A percentile compares a stretch with the other conserved stretches of the same genome.
Evolutionary conservation across 805 yeast genomes (phyloP).

Genomic region (Brettanomyces nanus): DNA sequence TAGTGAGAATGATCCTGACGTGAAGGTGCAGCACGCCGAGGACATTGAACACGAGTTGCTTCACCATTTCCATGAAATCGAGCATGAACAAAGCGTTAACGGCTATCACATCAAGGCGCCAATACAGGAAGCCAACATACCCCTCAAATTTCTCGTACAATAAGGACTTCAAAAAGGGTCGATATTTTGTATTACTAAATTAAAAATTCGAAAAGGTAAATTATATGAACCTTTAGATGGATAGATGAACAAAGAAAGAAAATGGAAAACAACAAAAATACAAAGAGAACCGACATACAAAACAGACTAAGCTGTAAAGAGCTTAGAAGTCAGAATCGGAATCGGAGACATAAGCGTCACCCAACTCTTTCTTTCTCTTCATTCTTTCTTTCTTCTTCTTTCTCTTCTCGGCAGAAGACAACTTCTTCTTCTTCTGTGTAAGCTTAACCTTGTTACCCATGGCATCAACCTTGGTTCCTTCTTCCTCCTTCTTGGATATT

Average conservation of each 20-base stretch:
- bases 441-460: constrained; percentile 99
- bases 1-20: constrained; percentile 73
- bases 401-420: constrained; percentile 98
- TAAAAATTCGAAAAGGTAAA: neutral
- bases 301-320: constrained; percentile 5
- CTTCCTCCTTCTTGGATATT: constrained; percentile 88
- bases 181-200: neutral
- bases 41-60: constrained; percentile 82
- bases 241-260: neutral
- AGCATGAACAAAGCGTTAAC: constrained; percentile 21
- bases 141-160: constrained; percentile 4
- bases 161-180: neutral
- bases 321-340: constrained; percentile 78
- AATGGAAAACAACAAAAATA: too few relatives aligned
- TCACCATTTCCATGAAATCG: constrained; percentile 82
- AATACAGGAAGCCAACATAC: constrained; percentile 8
- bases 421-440: constrained; percentile 94
- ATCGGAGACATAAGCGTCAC: constrained; percentile 93
- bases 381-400: constrained; percentile 99
- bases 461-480: constrained; percentile 98
- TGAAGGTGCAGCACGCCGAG: constrained; percentile 71
- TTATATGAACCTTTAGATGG: constrained; percentile 2
- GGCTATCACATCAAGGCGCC: constrained; percentile 9
- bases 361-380: constrained; percentile 99
- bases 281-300: constrained; percentile 1